These are phyloP conservation scores for Martensiomyces pterosporus DNA, from an alignment of 192 early-diverging fungal species.

Conservation along the genomic window DNA sequence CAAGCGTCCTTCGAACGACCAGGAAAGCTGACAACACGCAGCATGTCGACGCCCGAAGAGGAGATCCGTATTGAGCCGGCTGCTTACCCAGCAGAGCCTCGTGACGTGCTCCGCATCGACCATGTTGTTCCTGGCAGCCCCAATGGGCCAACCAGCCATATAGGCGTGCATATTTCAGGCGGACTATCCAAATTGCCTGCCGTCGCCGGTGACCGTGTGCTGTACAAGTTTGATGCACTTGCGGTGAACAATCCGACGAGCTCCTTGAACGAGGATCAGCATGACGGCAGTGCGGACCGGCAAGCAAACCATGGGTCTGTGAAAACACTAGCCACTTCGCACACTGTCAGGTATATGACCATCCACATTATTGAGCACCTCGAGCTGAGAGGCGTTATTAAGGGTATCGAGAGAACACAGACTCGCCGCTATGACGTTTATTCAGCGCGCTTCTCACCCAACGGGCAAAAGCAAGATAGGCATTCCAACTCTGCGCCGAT, in stretches of 20 bases:
- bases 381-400: slow-evolving; percentile 27
- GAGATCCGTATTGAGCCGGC: slow-evolving; percentile 23
- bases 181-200: slow-evolving; percentile 17
- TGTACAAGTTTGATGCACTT: slow-evolving; percentile 18
- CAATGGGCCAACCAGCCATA: neutral
- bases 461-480: neutral
- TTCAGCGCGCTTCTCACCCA: slow-evolving; percentile 9
- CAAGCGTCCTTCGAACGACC: slow-evolving; percentile 34
- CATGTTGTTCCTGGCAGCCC: neutral
- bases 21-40: slow-evolving; percentile 20
- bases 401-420: slow-evolving; percentile 19
- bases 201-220: slow-evolving; percentile 28
- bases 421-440: slow-evolving; percentile 13
- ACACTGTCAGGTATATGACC: slow-evolving; percentile 12
- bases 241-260: too few species aligned
- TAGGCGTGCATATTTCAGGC: slow-evolving; percentile 19
- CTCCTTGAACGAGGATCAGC: too few species aligned
- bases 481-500: slow-evolving; percentile 2
- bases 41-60: slow-evolving; percentile 16
- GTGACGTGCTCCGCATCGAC: slow-evolving; percentile 6
- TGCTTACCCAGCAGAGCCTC: slow-evolving; percentile 19
- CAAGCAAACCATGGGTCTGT: too few species aligned
- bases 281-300: neutral
- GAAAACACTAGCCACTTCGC: neutral
- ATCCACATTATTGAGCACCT: slow-evolving; percentile 24